Evolutionary conservation across 2,329 filamentous ascomycete genomes (phyloP), one percentile per base, ranked within the genome.

Genomic region (Pseudogymnoascus sp.): DNA sequence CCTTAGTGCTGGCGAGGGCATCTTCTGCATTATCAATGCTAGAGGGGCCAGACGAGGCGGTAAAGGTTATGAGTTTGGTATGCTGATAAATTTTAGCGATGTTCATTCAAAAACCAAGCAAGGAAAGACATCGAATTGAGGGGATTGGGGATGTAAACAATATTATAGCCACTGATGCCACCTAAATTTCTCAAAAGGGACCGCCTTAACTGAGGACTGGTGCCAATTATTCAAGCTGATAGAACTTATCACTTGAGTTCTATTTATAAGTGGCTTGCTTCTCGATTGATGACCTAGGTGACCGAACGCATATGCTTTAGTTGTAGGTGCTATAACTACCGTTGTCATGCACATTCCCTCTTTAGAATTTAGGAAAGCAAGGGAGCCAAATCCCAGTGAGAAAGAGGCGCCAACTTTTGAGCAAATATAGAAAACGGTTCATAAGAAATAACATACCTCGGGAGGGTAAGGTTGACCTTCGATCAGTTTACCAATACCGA

Each of bases 21-120:
- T 92, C 90, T 10, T 80, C 74, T 66, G 82, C 85, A 66, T 90
- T 82, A 74, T 96, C 87, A 75, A 97, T 96, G 73, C 88, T 92
- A 11, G 82, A 76, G 1, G 91, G 87, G 4, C 87, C 68, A 0
- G 76, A 69, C 0, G 87, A 83, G 3, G 84, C 87, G 0, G 88
- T 92, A 74, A 89, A 90, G 68, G 81, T 84, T 54, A 77, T 74
- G 66, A 89, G 79, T 50, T 81, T 70, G 24, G 79, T 60, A 26
- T 59, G 47, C 47, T 54, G 15, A 33, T 17, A 54, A 54, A 33
- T 3, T 54, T 54, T 54, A 54, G 47, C n/a, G 2, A 21, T 2
- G 15, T 33, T 9, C 13, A 31, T 54, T 33, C 9, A 17, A 54
- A 7, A 31, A 33, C 17, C 9, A 17, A 54, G 8, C 29, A 33